A percentile compares a stretch with the other conserved stretches of the same genome.
phyloP scores from a whole-genome alignment of 179 eudicot genomes.

The Carnegiea gigantea region DNA sequence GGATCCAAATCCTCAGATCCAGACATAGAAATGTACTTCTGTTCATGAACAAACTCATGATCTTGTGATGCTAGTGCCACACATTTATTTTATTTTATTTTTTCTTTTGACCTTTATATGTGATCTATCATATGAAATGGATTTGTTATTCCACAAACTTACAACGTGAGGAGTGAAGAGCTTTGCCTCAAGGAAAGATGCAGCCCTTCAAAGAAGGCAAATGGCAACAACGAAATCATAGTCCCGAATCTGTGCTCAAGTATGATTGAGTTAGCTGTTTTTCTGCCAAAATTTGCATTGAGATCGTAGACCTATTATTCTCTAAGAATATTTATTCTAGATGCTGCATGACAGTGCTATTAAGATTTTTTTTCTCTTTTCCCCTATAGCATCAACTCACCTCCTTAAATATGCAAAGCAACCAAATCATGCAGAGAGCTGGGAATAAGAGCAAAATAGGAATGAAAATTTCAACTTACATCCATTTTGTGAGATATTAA shows the following conservation, averaged over 20 bases:
- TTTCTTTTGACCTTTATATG: no score
- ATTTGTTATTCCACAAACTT: no score
- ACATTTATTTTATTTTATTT: no score
- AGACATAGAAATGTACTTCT: neutral
- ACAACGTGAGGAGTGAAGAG: neutral
- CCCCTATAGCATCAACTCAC: neutral
- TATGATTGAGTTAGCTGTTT: neutral
- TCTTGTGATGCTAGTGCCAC: no score
- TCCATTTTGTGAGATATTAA: constrained; percentile 31
- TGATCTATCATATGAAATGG: no score
- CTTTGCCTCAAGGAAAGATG: no score
- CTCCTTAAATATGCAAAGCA: neutral
- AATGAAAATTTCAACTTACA: constrained; percentile 41
- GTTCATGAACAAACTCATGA: neutral
- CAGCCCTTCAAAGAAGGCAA: neutral
- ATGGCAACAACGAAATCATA: neutral
- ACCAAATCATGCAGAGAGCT: neutral
- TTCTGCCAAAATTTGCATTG: no score
- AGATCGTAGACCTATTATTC: neutral
- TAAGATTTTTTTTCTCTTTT: neutral
- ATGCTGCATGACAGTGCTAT: neutral
- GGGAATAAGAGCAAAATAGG: constrained; percentile 9
- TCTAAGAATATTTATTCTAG: neutral
- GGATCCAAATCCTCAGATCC: neutral
- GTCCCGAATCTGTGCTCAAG: neutral